Evolutionary conservation across 345 rosid species (phyloP), one percentile per base, ranked within the genome.

Genomic region (Aquilaria malaccensis): DNA sequence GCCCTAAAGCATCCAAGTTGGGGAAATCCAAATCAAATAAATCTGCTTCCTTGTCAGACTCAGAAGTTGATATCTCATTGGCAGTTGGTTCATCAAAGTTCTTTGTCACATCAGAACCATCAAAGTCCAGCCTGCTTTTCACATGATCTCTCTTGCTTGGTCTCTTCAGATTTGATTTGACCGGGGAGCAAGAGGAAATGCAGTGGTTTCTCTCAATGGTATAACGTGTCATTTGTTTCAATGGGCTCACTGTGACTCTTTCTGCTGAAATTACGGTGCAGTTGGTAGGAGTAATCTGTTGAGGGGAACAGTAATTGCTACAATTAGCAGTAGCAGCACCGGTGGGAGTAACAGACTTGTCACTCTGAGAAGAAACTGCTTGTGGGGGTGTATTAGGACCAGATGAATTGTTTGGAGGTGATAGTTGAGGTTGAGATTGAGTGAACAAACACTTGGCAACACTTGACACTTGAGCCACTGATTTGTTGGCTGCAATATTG

Each of bases 101-200:
- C 70, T 55, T 62, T 55, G 74, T 50, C 29, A 54, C 70, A 56
- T 85, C 87, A 48, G 91, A 71, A 62, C 78, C 86, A 75, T 83
- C 93, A 33, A 95, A 95, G 69, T 91, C 91, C 13, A 95, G 83
- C 74, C 93, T 85, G 69, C 96, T 90, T 66, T 91, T 94, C 22
- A 88, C 93, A 59, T 79, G 80, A 62, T 81, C 91, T 70, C 93
- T 78, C 78, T 74, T 86, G 59, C 62, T 76, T 0, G 67, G 33
- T 76, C 83, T 81, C 71, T 66, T 81, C 64, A 58, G 48, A 45
- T 70, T 76, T n/a, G 84, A 52, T 77, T 88, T 91, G 53, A 60
- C 68, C 0, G 96, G 97, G 2, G 93, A 89, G 11, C 86, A 77
- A 51, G 94, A 77, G 68, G 97, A 86, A 69, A 85, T 72, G 66